Conservation (phyloP, 352 stramenopile species). For the Globisporangium radiosum region DNA sequence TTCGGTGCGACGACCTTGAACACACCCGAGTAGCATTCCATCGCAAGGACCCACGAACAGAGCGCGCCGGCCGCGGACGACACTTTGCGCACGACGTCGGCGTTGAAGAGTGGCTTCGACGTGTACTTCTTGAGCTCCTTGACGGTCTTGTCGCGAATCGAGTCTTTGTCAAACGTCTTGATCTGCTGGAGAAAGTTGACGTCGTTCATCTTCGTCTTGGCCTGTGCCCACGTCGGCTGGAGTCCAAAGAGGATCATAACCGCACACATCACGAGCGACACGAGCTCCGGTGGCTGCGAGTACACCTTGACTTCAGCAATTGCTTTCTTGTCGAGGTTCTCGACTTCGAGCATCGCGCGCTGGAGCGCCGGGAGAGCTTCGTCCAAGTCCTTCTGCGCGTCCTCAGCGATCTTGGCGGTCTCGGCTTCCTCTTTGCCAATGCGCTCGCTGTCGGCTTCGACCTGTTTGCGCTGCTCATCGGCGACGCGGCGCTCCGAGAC, state of each 20-base stretch:
- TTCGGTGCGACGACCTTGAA: constrained; percentile 88
- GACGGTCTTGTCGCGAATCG: constrained; percentile 90
- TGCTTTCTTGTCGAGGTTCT: constrained; percentile 93
- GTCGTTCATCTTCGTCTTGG: constrained; percentile 93
- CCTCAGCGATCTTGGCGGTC: constrained; percentile 92
- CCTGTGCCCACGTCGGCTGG: constrained; percentile 88
- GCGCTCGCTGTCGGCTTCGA: constrained; percentile 90
- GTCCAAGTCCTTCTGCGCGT: constrained; percentile 93
- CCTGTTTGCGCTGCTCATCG: constrained; percentile 91
- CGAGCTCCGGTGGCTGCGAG: constrained; percentile 86
- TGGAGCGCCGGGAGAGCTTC: constrained; percentile 92
- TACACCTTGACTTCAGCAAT: constrained; percentile 96
- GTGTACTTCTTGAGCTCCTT: constrained; percentile 94
- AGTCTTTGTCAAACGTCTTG: constrained; percentile 96
- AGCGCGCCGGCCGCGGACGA: constrained; percentile 84
- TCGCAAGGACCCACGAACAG: constrained; percentile 90
- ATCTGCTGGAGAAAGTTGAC: constrained; percentile 92
- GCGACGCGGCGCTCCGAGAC: constrained; percentile 91
- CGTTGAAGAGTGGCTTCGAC: constrained; percentile 74
- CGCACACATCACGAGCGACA: constrained; percentile 92
- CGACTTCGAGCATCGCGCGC: constrained; percentile 90
- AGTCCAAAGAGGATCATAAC: constrained; percentile 95
- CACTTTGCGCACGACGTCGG: constrained; percentile 88
- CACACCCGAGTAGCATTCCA: constrained; percentile 88
- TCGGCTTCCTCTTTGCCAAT: constrained; percentile 90